Percentiles rank a stretch among this genome's conserved stretches.
These are phyloP conservation scores for Eucalyptus marginata DNA, from an alignment of 345 rosid genomes.

Conservation along the genomic window DNA sequence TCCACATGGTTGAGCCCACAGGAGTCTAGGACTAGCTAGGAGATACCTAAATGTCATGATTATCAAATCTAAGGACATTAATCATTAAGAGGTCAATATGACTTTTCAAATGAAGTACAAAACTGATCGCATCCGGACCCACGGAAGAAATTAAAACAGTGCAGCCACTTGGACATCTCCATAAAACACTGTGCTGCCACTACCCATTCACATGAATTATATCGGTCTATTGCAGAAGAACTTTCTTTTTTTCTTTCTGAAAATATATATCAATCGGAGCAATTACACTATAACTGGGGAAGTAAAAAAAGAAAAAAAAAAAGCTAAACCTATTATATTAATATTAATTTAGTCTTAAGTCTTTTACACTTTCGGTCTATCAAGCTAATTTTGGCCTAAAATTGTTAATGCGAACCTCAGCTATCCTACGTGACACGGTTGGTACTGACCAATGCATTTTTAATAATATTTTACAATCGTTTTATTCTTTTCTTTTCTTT, in stretches of 20 bases:
- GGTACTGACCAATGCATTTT: accelerated
- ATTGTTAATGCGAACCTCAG: accelerated
- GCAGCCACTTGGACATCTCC: background rate
- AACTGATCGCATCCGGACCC: background rate
- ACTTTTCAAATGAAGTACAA: background rate
- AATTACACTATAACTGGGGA: background rate
- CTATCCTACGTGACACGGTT: accelerated
- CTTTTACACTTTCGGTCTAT: too few species aligned
- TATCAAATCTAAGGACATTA: background rate
- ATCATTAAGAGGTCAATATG: background rate
- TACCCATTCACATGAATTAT: background rate
- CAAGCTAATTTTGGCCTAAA: accelerated
- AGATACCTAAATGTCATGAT: background rate
- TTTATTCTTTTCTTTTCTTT: too few species aligned
- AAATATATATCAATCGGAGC: background rate
- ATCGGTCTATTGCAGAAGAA: background rate
- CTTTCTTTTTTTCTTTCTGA: background rate
- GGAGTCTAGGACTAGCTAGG: background rate
- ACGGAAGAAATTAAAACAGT: background rate
- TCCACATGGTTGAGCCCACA: background rate
- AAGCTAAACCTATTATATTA: too few species aligned
- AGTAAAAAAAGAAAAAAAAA: too few species aligned
- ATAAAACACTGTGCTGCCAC: background rate
- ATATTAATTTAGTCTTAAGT: background rate
- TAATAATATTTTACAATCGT: background rate